phyloP scores from a whole-genome alignment of 306 rosid genomes.

The Ormosia semicastrata region DNA sequence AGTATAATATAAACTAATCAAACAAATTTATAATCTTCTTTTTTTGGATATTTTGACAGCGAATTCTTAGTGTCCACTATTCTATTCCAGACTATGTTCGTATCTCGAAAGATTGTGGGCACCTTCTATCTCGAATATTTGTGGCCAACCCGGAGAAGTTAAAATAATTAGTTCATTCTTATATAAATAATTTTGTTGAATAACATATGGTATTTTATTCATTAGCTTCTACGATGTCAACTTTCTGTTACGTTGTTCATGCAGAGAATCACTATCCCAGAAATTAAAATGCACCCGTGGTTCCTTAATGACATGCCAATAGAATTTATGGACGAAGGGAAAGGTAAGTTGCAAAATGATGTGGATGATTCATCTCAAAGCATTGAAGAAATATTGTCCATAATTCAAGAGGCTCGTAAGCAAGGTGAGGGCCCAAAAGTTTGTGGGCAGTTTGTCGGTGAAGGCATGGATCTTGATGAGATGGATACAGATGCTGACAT shows the following conservation, averaged over 20 bases:
- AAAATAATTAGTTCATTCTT: neutral
- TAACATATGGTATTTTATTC: neutral
- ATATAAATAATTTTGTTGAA: neutral
- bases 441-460: slow-evolving; percentile 64
- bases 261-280: slow-evolving; percentile 90
- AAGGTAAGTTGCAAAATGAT: slow-evolving; percentile 23
- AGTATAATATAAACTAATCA: neutral
- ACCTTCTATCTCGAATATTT: slow-evolving; percentile 82
- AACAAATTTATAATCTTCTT: neutral
- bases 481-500: slow-evolving; percentile 74
- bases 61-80: slow-evolving; percentile 89
- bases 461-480: slow-evolving; percentile 91
- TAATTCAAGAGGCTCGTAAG: slow-evolving; percentile 76
- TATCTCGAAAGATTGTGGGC: slow-evolving; percentile 66
- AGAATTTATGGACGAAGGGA: slow-evolving; percentile 62
- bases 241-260: neutral
- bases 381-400: slow-evolving; percentile 62
- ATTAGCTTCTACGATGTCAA: neutral
- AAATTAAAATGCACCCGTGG: slow-evolving; percentile 80
- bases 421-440: slow-evolving; percentile 50
- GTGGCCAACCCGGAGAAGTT: slow-evolving; percentile 89
- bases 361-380: slow-evolving; percentile 45
- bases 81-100: slow-evolving; percentile 86
- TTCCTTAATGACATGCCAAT: slow-evolving; percentile 64
- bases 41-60: slow-evolving; percentile 52